Conservation (phyloP, 495 filamentous ascomycete species). For the Aspergillus steynii region DNA sequence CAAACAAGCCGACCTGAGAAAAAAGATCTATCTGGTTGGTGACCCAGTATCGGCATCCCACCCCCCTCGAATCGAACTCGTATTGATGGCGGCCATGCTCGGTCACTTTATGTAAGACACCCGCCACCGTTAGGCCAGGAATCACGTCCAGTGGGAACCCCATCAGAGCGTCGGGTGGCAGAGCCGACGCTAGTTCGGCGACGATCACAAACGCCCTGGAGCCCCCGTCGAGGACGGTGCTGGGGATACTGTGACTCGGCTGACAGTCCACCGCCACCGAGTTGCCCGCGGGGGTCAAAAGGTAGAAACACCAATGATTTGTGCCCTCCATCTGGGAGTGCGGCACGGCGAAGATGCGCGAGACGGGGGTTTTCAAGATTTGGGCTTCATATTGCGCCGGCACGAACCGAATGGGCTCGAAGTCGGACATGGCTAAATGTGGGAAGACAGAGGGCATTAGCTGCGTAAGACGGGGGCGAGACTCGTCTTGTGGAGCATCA, state of each 20-base stretch:
- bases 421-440: constrained; percentile 10
- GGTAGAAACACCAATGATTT: constrained; percentile 24
- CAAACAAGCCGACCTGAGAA: constrained; percentile 1
- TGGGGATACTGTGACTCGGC: constrained; percentile 10
- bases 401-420: constrained; percentile 16
- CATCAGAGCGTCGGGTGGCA: constrained; percentile 7
- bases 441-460: not conserved
- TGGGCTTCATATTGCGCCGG: constrained; percentile 8
- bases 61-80: constrained; percentile 63
- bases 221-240: constrained; percentile 9
- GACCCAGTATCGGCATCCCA: constrained; percentile 29
- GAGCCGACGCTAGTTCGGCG: constrained; percentile 10
- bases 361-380: constrained; percentile 12
- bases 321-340: constrained; percentile 8
- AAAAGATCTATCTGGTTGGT: constrained; percentile 14
- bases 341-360: constrained; percentile 3
- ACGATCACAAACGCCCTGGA: constrained; percentile 15
- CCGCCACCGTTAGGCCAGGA: constrained; percentile 38
- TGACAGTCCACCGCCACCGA: constrained; percentile 13
- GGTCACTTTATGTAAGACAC: constrained; percentile 50
- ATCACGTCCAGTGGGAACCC: constrained; percentile 20
- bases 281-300: not conserved
- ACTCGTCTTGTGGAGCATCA: not conserved
- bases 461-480: not conserved
- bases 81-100: constrained; percentile 76